A percentile compares a stretch with the other conserved stretches of the same genome.
Evolutionary conservation across 495 filamentous ascomycete species (phyloP).

Genomic region (Penicillium alfredii): DNA sequence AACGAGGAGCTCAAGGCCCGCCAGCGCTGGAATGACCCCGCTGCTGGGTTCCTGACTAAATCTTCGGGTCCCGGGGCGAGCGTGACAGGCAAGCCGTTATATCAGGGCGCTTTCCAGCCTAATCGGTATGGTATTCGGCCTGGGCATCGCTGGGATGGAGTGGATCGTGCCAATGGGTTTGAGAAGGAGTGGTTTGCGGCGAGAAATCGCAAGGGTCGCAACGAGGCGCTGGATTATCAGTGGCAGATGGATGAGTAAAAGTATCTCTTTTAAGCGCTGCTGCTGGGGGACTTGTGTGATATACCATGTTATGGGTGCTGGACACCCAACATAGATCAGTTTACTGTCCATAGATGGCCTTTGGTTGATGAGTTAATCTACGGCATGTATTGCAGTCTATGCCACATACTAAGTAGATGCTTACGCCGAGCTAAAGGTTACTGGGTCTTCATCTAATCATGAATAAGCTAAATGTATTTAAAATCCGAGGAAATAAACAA

Average conservation of each 20-base stretch:
- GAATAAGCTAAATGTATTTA: too few species aligned
- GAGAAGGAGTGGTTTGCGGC: constrained; percentile 92
- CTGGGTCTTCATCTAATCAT: too few species aligned
- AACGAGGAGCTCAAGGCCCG: constrained; percentile 73
- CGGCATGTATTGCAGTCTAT: too few species aligned
- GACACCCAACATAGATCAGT: too few species aligned
- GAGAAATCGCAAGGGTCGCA: constrained; percentile 65
- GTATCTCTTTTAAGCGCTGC: too few species aligned
- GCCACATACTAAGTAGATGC: too few species aligned
- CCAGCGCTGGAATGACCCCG: constrained; percentile 90
- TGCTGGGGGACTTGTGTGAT: too few species aligned
- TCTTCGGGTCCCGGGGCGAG: constrained; percentile 37
- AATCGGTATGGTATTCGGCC: constrained; percentile 94
- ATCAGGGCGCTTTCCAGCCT: constrained; percentile 71
- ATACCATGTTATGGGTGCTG: too few species aligned
- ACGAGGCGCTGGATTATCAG: constrained; percentile 75
- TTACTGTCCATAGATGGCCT: too few species aligned
- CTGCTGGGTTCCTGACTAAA: constrained; percentile 67
- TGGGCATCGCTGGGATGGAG: constrained; percentile 94
- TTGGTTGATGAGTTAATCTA: too few species aligned
- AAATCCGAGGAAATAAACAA: too few species aligned
- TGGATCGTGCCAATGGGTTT: constrained; percentile 90
- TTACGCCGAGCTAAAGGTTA: too few species aligned
- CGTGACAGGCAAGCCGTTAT: constrained; percentile 64
- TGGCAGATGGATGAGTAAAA: constrained; percentile 92